A percentile compares a stretch with the other conserved stretches of the same genome.
Conservation (phyloP, 1,284 basidiomycete species). For the Crucibulum cyathiforme region DNA sequence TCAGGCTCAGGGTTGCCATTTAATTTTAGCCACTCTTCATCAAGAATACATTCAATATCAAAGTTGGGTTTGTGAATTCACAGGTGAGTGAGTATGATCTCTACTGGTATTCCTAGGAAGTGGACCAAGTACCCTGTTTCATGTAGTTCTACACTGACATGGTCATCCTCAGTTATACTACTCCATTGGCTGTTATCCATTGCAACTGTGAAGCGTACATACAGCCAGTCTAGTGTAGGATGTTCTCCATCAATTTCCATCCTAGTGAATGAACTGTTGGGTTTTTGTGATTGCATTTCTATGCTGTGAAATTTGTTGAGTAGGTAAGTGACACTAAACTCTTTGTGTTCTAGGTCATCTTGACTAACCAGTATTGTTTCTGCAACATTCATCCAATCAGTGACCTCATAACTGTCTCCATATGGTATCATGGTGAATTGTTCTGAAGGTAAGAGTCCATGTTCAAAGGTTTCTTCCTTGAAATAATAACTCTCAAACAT, state of each 20-base stretch:
- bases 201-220: neutral
- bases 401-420: too few relatives aligned
- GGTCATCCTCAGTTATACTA: neutral
- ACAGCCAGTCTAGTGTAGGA: neutral
- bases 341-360: too few relatives aligned
- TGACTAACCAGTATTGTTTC: too few relatives aligned
- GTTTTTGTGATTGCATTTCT: neutral
- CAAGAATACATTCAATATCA: neutral
- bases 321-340: too few relatives aligned
- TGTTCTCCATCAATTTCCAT: neutral
- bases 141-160: neutral
- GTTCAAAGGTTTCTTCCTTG: too few relatives aligned
- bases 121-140: neutral
- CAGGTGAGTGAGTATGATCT: neutral
- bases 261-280: neutral
- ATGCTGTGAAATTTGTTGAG: neutral
- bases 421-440: too few relatives aligned
- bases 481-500: too few relatives aligned
- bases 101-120: neutral
- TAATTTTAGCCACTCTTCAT: neutral
- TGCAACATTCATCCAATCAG: too few relatives aligned
- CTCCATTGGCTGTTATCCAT: neutral
- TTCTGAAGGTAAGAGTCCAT: too few relatives aligned
- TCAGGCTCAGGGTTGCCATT: neutral
- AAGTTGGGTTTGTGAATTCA: neutral